These are phyloP conservation scores for Teunomyces tritomae DNA, from an alignment of 805 yeast species.

Conservation along the genomic window DNA sequence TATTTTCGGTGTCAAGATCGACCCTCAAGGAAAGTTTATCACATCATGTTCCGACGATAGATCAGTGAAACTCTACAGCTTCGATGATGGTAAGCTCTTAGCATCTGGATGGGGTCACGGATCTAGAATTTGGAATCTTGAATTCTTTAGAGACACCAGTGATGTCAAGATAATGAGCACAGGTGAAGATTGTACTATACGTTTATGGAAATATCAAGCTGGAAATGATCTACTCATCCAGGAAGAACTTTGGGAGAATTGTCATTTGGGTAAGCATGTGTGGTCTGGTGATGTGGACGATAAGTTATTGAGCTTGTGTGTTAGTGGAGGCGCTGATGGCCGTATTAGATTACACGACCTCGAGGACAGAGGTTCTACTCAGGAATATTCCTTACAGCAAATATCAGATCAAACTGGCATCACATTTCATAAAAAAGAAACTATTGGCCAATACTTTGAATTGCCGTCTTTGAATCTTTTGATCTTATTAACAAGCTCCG, in stretches of 20 bases:
- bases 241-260: conserved; percentile 49
- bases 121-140: conserved; percentile 77
- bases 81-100: conserved; percentile 52
- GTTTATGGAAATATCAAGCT: conserved; percentile 62
- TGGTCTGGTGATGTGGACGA: conserved; percentile 74
- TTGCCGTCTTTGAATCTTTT: conserved; percentile 39
- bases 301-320: conserved; percentile 45
- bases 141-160: conserved; percentile 12
- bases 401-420: conserved; percentile 28
- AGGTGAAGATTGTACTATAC: conserved; percentile 79
- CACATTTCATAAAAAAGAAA: conserved; percentile 45
- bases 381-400: conserved; percentile 26
- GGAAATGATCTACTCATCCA: conserved; percentile 35
- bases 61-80: conserved; percentile 74
- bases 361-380: conserved; percentile 10
- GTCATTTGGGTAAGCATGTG: conserved; percentile 80
- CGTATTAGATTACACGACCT: conserved; percentile 65
- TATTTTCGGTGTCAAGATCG: conserved; percentile 74
- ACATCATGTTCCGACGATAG: conserved; percentile 94
- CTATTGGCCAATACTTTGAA: conserved; percentile 58
- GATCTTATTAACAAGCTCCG: conserved; percentile 58
- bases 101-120: conserved; percentile 96
- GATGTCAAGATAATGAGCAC: conserved; percentile 55
- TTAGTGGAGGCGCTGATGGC: conserved; percentile 95
- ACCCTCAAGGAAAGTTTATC: conserved; percentile 50